Evolutionary conservation across 352 stramenopile species (phyloP), one percentile per base, ranked within the genome.

Genomic region (Phytophthora pluvialis): DNA sequence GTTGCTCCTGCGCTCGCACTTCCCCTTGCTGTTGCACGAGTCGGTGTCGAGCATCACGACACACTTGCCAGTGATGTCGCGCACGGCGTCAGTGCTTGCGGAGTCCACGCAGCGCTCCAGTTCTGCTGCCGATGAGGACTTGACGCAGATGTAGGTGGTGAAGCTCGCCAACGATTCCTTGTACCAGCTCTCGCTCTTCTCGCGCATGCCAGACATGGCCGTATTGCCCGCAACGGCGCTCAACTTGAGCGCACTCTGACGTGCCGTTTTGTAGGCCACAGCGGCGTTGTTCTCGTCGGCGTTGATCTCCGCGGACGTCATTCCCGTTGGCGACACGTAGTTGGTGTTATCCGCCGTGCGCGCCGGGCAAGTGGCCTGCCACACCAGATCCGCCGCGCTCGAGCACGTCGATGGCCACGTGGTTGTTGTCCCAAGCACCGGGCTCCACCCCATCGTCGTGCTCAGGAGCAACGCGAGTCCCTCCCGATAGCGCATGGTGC

Each of bases 1-100:
- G 60, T 92, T 94, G 70, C 75, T 84, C 43, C 80, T 70, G 35
- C 82, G 82, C 52, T 94, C 86, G 39, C 86, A 94, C 40, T 84
- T 54, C 0, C 81, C 84, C 40, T 88, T 73, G 35, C 39, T 77
- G 48, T 62, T 75, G 75, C 84, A 94, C n/a, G 73, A 82, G 38
- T 82, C 63, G 0, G 59, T 31, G 16, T 80, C 84, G 4, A 58
- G 73, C 50, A 92, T 72, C 16, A 74, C 56, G 31, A 92, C 73
- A 47, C 86, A 94, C 11, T 78, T 67, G 40, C 78, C 78, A 33
- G 68, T 70, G 35, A 77, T 72, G 55, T 90, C 81, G 12, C 67
- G 73, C 21, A 84, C 83, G 0, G 86, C 84, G 8, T 76, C 62
- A 4, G 57, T 53, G 21, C 79, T 93, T 3, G 79, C 78, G 0